phyloP scores from a whole-genome alignment of 805 yeast species.

The Starmerella asiatica region DNA sequence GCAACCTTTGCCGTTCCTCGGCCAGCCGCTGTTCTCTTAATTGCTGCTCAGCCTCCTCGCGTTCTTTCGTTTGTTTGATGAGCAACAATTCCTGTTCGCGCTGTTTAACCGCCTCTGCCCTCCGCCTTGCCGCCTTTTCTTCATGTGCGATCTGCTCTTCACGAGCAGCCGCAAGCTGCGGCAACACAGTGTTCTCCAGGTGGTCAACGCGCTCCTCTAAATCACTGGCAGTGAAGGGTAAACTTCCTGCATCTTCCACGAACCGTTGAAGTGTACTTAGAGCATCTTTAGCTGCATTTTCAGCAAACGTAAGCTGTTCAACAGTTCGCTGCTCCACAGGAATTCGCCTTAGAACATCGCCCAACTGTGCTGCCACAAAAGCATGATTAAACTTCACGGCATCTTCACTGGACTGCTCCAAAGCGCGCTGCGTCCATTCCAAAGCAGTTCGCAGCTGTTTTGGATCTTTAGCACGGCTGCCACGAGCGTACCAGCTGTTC shows the following conservation, averaged over 20 bases:
- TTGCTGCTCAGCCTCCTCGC: conserved; percentile 19
- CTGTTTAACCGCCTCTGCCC: conserved; percentile 58
- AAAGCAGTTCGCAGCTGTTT: conserved; percentile 45
- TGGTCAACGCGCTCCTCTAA: conserved; percentile 73
- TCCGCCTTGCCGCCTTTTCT: conserved; percentile 39
- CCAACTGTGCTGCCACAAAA: conserved; percentile 70
- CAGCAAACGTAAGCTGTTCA: conserved; percentile 45
- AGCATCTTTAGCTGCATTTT: conserved; percentile 37
- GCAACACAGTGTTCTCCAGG: conserved; percentile 63
- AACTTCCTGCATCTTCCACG: conserved; percentile 43
- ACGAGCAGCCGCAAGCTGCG: conserved; percentile 54
- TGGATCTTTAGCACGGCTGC: conserved; percentile 26
- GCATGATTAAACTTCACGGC: conserved; percentile 63
- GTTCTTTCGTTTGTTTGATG: conserved; percentile 29
- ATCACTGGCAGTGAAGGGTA: conserved; percentile 71
- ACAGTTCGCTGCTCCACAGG: conserved; percentile 46
- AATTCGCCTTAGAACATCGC: conserved; percentile 61
- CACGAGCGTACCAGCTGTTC: conserved; percentile 39
- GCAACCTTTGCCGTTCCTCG: conserved; percentile 24
- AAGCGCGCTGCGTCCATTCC: conserved; percentile 38
- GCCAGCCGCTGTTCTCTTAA: conserved; percentile 25
- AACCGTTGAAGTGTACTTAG: conserved; percentile 1
- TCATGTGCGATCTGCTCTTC: conserved; percentile 57
- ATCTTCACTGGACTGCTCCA: conserved; percentile 32
- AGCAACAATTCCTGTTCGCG: conserved; percentile 43